Conservation (phyloP, 306 rosid species). For the Cicer pinnatifidum region DNA sequence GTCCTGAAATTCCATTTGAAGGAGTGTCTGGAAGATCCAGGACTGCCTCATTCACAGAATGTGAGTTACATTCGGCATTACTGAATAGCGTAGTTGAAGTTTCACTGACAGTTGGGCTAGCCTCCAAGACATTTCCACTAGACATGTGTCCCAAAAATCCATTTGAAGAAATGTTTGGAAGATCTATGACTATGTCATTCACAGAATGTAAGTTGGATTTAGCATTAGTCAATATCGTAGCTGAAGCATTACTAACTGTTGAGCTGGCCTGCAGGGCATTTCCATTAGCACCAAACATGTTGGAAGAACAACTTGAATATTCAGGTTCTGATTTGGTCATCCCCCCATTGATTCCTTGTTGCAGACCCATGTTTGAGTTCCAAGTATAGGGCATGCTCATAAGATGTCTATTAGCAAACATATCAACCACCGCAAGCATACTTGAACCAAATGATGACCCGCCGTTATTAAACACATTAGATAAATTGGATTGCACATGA, state of each 20-base stretch:
- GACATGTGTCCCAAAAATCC: slow-evolving; percentile 56
- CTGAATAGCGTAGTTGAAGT: slow-evolving; percentile 65
- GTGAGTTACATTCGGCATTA: slow-evolving; percentile 61
- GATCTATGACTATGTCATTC: slow-evolving; percentile 61
- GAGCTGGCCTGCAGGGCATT: slow-evolving; percentile 67
- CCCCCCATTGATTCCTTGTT: slow-evolving; percentile 78
- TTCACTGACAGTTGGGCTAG: slow-evolving; percentile 68
- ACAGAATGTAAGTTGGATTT: slow-evolving; percentile 66
- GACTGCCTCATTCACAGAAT: slow-evolving; percentile 61
- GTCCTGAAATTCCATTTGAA: slow-evolving; percentile 67
- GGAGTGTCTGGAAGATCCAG: slow-evolving; percentile 60
- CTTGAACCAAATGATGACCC: slow-evolving; percentile 62
- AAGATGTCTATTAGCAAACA: slow-evolving; percentile 59
- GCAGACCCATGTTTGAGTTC: slow-evolving; percentile 65
- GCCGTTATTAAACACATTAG: slow-evolving; percentile 68
- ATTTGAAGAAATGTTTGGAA: slow-evolving; percentile 60
- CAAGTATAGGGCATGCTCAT: slow-evolving; percentile 60
- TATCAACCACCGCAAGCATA: slow-evolving; percentile 65
- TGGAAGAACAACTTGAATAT: slow-evolving; percentile 67
- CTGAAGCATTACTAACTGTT: slow-evolving; percentile 67
- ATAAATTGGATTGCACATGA: slow-evolving; percentile 61
- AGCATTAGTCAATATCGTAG: slow-evolving; percentile 57
- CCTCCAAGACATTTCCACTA: slow-evolving; percentile 64
- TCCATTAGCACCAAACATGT: slow-evolving; percentile 66
- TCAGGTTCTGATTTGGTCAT: slow-evolving; percentile 78